Conservation (phyloP, 495 filamentous ascomycete genomes). For the Chaetomium tenue region DNA sequence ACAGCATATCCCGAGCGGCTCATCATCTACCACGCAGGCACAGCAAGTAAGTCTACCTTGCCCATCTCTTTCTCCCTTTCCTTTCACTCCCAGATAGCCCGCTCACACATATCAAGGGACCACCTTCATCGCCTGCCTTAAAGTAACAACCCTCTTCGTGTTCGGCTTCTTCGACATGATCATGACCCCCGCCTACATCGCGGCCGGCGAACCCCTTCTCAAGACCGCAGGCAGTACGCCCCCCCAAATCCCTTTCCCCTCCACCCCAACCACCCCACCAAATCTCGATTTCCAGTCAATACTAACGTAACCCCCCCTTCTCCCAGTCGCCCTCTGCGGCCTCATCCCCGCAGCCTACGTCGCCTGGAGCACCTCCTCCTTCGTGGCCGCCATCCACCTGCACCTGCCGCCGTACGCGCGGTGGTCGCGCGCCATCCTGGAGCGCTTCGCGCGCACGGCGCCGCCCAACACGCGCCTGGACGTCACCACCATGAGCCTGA, state of each 20-base stretch:
- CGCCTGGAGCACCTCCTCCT: slow-evolving; percentile 62
- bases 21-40: slow-evolving; percentile 72
- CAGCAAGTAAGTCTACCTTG: slow-evolving; percentile 41
- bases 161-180: slow-evolving; percentile 62
- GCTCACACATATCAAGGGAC: slow-evolving; percentile 34
- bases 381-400: slow-evolving; percentile 70
- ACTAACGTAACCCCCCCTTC: slow-evolving; percentile 14
- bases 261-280: background rate
- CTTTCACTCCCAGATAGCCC: background rate
- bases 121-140: slow-evolving; percentile 64
- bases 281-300: too few relatives aligned
- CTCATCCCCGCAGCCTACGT: slow-evolving; percentile 66
- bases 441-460: slow-evolving; percentile 60
- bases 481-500: slow-evolving; percentile 67
- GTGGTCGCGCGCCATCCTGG: slow-evolving; percentile 61
- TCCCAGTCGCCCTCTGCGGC: slow-evolving; percentile 58
- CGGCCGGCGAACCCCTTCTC: slow-evolving; percentile 48
- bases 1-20: slow-evolving; percentile 56
- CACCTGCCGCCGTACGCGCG: slow-evolving; percentile 68
- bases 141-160: slow-evolving; percentile 68
- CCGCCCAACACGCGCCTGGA: slow-evolving; percentile 64
- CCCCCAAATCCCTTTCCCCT: background rate
- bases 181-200: slow-evolving; percentile 58
- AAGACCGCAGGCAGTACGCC: slow-evolving; percentile 36
- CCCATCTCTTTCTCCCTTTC: background rate